phyloP scores from a whole-genome alignment of 306 rosid genomes.

The Castanospermum australe region DNA sequence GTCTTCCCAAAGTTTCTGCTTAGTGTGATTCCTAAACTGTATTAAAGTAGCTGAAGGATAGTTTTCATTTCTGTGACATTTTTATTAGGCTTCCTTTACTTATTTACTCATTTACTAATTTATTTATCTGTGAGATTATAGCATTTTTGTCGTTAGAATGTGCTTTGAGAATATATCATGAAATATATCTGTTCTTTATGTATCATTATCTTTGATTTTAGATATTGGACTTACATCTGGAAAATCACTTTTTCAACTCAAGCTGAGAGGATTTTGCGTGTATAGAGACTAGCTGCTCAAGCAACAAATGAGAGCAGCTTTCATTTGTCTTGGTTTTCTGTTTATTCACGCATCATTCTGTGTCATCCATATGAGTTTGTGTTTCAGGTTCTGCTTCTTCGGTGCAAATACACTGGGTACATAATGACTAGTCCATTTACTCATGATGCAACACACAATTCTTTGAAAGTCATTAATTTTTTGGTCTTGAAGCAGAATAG shows the following conservation, averaged over 20 bases:
- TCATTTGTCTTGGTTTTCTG: constrained; percentile 19
- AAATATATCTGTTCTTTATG: not conserved
- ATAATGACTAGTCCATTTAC: constrained; percentile 98
- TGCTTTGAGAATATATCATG: constrained; percentile 5
- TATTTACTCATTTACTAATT: not conserved
- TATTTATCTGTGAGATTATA: constrained; percentile 6
- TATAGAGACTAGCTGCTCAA: constrained; percentile 83
- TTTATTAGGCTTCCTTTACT: not conserved
- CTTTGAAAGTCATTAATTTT: constrained; percentile 81
- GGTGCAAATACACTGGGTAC: constrained; percentile 87
- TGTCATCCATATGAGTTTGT: constrained; percentile 19
- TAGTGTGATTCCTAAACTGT: not conserved
- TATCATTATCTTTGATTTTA: constrained; percentile 31
- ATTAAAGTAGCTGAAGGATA: not conserved
- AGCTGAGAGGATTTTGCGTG: constrained; percentile 95
- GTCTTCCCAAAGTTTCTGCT: constrained; percentile 6
- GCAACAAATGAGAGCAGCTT: constrained; percentile 65
- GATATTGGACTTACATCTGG: constrained; percentile 99
- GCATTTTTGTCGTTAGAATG: not conserved
- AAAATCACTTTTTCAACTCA: constrained; percentile 97
- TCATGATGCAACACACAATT: constrained; percentile 83
- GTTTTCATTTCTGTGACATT: constrained; percentile 17
- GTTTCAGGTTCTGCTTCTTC: constrained; percentile 64
- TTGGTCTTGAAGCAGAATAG: constrained; percentile 92
- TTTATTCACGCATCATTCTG: constrained; percentile 16